Evolutionary conservation across 768 basidiomycete species (phyloP).

Genomic region (Filobasidium wieringae): DNA sequence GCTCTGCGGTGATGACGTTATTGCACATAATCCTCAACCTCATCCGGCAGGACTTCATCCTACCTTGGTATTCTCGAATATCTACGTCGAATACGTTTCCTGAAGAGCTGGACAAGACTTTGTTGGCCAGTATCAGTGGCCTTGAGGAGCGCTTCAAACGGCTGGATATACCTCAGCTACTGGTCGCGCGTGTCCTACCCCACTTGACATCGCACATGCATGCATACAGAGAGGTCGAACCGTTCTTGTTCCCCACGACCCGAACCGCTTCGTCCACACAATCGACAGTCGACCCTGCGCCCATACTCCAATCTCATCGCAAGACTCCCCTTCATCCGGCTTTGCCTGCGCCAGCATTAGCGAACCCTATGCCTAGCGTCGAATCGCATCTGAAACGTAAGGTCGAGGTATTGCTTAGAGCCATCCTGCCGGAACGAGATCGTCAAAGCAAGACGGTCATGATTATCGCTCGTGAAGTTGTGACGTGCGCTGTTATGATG

Average conservation of each 20-base stretch:
- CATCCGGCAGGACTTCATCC: constrained; percentile 73
- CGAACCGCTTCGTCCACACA: constrained; percentile 9
- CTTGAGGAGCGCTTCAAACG: constrained; percentile 49
- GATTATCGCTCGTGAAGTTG: constrained; percentile 67
- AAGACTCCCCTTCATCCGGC: constrained; percentile 55
- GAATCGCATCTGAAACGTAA: constrained; percentile 68
- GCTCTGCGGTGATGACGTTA: neutral
- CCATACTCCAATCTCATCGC: constrained; percentile 8
- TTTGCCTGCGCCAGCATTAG: constrained; percentile 74
- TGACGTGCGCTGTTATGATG: constrained; percentile 66
- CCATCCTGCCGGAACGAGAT: constrained; percentile 65
- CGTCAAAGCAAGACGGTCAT: constrained; percentile 56
- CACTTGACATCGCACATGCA: constrained; percentile 79
- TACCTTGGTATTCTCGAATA: constrained; percentile 75
- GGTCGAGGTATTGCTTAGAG: constrained; percentile 59
- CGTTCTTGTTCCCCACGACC: constrained; percentile 20
- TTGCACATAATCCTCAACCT: constrained; percentile 34
- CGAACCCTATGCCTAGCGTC: constrained; percentile 78
- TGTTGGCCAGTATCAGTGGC: constrained; percentile 56
- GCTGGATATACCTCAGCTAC: constrained; percentile 60
- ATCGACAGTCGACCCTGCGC: neutral
- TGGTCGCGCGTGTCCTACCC: constrained; percentile 78
- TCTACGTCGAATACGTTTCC: constrained; percentile 85
- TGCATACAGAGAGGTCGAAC: constrained; percentile 77
- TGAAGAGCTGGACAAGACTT: constrained; percentile 59